A percentile compares a stretch with the other conserved stretches of the same genome.
Conservation (phyloP, 331 rosid genomes). For the Rhamnella rubrinervis region DNA sequence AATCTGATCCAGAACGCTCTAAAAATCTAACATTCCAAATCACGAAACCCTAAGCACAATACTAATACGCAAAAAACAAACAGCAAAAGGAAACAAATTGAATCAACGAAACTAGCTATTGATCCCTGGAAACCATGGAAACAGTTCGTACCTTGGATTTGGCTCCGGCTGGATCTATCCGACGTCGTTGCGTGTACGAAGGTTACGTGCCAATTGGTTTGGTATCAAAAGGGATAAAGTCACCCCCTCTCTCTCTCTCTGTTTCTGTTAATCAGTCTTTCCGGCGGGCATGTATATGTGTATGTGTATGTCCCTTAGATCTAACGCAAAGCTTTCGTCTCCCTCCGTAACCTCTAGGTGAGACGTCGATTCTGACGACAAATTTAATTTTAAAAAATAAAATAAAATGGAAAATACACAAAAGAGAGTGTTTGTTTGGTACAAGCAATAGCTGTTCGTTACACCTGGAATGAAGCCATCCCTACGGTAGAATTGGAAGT, state of each 20-base stretch:
- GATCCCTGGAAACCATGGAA: neutral
- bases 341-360: conserved; percentile 5
- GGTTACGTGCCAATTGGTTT: conserved; percentile 1
- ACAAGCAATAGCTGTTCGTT: neutral
- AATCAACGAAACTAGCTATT: neutral
- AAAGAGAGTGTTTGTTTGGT: neutral
- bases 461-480: no score
- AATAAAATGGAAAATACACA: neutral
- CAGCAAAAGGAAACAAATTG: no score
- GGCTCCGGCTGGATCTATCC: conserved; percentile 9
- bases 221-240: conserved; percentile 8
- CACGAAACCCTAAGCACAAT: neutral
- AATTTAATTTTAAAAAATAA: neutral
- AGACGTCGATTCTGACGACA: conserved; percentile 7
- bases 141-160: conserved; percentile 15
- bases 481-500: no score
- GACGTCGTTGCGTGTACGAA: neutral
- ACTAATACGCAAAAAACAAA: neutral
- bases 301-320: conserved; percentile 28
- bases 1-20: neutral
- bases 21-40: neutral
- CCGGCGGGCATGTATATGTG: neutral
- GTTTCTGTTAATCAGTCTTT: neutral
- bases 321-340: conserved; percentile 36
- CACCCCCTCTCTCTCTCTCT: neutral